Conservation (phyloP, 192 early-diverging fungal genomes). For the Podila epicladia region DNA sequence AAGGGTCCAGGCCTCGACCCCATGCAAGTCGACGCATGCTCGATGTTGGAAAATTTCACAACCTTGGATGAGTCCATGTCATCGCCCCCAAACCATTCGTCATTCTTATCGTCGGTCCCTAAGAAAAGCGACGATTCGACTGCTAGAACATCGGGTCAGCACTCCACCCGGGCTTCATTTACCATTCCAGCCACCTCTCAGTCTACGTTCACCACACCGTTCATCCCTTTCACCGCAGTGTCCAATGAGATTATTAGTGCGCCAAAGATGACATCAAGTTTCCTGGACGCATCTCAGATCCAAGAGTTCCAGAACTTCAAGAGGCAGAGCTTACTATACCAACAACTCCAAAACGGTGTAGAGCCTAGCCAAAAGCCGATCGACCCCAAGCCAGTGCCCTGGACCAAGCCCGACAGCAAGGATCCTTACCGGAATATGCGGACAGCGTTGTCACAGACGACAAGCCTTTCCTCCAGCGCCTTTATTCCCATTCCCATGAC, state of each 20-base stretch:
- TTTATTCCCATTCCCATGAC: conserved; percentile 21
- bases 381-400: conserved; percentile 23
- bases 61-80: conserved; percentile 38
- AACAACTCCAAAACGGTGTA: conserved; percentile 32
- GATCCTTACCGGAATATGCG: conserved; percentile 40
- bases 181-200: neutral
- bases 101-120: neutral
- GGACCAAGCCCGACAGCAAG: conserved; percentile 18
- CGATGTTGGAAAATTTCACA: conserved; percentile 42
- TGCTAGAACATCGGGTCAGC: neutral
- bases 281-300: conserved; percentile 42
- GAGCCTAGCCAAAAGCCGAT: conserved; percentile 13
- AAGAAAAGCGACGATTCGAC: neutral
- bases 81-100: conserved; percentile 13
- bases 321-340: conserved; percentile 21
- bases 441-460: conserved; percentile 37
- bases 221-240: conserved; percentile 22
- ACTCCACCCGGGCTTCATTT: neutral
- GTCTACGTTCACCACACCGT: conserved; percentile 8
- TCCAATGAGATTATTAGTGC: neutral
- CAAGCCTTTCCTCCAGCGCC: conserved; percentile 26
- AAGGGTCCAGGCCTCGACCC: neutral
- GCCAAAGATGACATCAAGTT: conserved; percentile 26
- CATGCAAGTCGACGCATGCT: conserved; percentile 6
- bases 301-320: conserved; percentile 49